Evolutionary conservation across 148 eudicot species (phyloP), one percentile per base, ranked within the genome.

Genomic region (Limonium bicolor): DNA sequence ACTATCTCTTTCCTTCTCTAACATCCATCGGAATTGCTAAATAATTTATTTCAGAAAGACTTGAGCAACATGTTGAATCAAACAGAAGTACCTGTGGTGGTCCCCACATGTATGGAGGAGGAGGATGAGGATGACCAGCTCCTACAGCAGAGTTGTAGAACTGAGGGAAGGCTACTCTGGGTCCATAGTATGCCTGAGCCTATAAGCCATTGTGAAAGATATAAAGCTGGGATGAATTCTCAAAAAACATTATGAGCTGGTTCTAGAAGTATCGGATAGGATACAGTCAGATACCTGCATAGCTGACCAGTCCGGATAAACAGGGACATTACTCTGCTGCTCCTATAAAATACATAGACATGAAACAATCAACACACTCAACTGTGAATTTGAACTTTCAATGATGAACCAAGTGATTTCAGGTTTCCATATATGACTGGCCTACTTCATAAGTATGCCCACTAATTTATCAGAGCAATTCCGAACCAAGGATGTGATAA

Each of bases 281-380:
- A 31, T 24, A 25, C 7, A 7, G 33, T 1, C 33, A 29, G 12
- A 25, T 43, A 90, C 99, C 99, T 84, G 99, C 94, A 90, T 81
- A 54, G 88, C 72, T 31, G 93, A 80, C 95, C 99, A 90, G 58
- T 90, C 99, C 37, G 95, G 93, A 65, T 80, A 90, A 18, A 76
- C 71, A 54, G 81, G 94, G 53, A 69, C 53, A 46, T 64, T 71
- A 52, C 51, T 46, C 42, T 81, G 95, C 36, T 85, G 48, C 27
- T 43, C 48, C 48, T 43, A 20, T 20, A n/a, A 43, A 9, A 24
- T 25, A 23, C n/a, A 2, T 3, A 43, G 25, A 14, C 19, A 43
- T 13, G 28, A 42, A 43, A n/a, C n/a, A n/a, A n/a, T n/a, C n/a
- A n/a, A n/a, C n/a, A n/a, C n/a, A n/a, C n/a, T n/a, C n/a, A n/a